phyloP scores from a whole-genome alignment of 1,139 yeast species.

The Oligophagozyma castellii region DNA sequence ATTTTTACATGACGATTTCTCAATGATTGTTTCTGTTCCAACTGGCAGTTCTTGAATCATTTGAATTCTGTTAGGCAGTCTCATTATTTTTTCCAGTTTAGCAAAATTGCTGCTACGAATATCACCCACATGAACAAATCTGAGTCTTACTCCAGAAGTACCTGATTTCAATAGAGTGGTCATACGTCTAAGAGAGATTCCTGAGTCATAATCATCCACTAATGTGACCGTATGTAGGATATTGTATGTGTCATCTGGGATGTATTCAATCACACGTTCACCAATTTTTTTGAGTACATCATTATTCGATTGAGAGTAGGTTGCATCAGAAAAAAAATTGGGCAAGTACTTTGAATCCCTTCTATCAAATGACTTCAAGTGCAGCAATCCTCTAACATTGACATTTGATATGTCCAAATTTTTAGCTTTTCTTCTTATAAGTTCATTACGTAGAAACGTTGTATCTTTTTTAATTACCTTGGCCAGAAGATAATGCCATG shows the following conservation, averaged over 20 bases:
- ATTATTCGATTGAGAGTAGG: slow-evolving; percentile 15
- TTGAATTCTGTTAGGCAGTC: slow-evolving; percentile 1
- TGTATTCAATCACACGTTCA: slow-evolving; percentile 9
- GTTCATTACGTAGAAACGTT: slow-evolving; percentile 12
- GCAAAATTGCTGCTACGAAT: slow-evolving; percentile 9
- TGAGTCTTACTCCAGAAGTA: slow-evolving; percentile 19
- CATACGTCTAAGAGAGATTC: slow-evolving; percentile 12
- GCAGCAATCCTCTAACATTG: slow-evolving; percentile 20
- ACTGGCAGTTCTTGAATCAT: neutral
- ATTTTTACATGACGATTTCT: slow-evolving; percentile 1
- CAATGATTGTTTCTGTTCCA: slow-evolving; percentile 1
- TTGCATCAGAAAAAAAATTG: slow-evolving; percentile 20
- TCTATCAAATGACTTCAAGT: slow-evolving; percentile 15
- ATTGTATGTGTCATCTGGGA: slow-evolving; percentile 8
- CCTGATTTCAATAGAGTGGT: slow-evolving; percentile 9
- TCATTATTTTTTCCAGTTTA: slow-evolving; percentile 4
- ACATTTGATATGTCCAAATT: neutral
- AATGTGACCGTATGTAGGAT: slow-evolving; percentile 20
- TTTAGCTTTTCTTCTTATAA: slow-evolving; percentile 6
- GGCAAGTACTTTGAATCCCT: slow-evolving; percentile 21
- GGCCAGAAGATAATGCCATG: slow-evolving; percentile 24
- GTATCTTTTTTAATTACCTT: slow-evolving; percentile 21
- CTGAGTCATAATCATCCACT: slow-evolving; percentile 18
- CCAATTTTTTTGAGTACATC: slow-evolving; percentile 6
- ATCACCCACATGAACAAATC: slow-evolving; percentile 18